Evolutionary conservation across 768 basidiomycete species (phyloP), one percentile per base, ranked within the genome.

Genomic region (Gloeostereum incarnatum): DNA sequence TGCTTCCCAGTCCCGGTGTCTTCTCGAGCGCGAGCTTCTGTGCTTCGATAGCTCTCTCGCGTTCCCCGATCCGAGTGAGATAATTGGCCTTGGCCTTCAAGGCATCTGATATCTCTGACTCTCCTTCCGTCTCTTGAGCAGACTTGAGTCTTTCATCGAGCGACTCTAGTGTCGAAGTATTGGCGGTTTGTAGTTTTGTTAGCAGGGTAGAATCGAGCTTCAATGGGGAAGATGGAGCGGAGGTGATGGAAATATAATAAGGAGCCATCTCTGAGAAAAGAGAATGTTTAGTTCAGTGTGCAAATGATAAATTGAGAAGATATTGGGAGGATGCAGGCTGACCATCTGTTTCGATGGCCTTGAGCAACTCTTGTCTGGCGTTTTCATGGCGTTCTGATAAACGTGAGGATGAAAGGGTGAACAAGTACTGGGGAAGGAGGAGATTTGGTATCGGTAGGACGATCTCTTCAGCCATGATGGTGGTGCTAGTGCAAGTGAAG

Each of bases 51-150:
- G 92, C 79, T n/a, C 68, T 65, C 30, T 92, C 89, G 89, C 94
- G 91, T 59, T 93, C 89, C 2, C 93, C 94, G 48, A 97, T 96
- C 47, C 74, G 69, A 8, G 89, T 89, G 6, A 92, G 56, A 60
- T 91, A 91, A 46, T 78, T 82, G 14, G 94, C 94, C 45, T 79
- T 70, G 1, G 83, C 84, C 40, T 83, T 77, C 27, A 97, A 67
- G 1, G 81, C 82, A 49, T 98, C 94, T 14, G 79, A 79, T 41
- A 97, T 88, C 58, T 98, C 94, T 1, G 82, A 82, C 57, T 97
- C 93, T 42, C 93, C 94, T 52, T 93, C 81, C 2, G 78, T 87
- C 64, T 87, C 83, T 62, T 89, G 73, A 0, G 94, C 92, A 48
- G 94, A 91, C 38, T 71, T 76, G 25, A 96, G 65, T 32, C 83